Base-by-base conservation (phyloP, 805 yeast genomes). In the Candida cerambycidarum region DNA sequence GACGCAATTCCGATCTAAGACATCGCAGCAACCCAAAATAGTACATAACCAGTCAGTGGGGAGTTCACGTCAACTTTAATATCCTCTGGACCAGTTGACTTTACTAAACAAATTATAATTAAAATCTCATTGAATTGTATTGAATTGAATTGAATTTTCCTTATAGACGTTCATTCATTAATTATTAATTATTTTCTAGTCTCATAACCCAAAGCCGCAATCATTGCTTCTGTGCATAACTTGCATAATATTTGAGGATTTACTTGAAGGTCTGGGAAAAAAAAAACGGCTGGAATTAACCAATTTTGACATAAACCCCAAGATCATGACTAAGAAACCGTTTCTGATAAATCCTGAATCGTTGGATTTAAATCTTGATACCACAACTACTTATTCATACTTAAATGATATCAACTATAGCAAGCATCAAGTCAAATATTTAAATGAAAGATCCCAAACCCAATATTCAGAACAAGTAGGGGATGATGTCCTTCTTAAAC, bases 371-470 rank as follows among this genome's bases (percentile, higher is more conserved):
- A 33, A 18, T 12, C 25, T 32, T 4, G 35, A 32, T 6, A 11
- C 35, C 15, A 32, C 15, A 3, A 32, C 24, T 4, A 32, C 35
- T 13, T 15, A 37, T 27, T 61, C 64, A 41, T 63, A 57, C 35
- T 52, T 59, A 17, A 57, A 47, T 38, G 55, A 57, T 42, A 50
- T 63, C 32, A 55, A 57, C 47, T 59, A 56, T 43, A 52, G 50
- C 14, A 32, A 48, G 23, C 53, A 56, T 35, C 60, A 61, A 32
- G 40, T 39, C 15, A 47, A 48, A 27, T 58, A 46, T 41, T 32
- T 48, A 12, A 46, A 46, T 35, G 44, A 50, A 32, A n/a, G n/a
- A 11, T 25, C 17, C 4, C 11, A 40, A 5, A 28, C n/a, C 4
- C 25, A 25, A 18, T 23, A 50, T 10, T 57, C 54, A 24, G 12